Evolutionary conservation across 306 rosid genomes (phyloP).

Genomic region (Cucumis melo): DNA sequence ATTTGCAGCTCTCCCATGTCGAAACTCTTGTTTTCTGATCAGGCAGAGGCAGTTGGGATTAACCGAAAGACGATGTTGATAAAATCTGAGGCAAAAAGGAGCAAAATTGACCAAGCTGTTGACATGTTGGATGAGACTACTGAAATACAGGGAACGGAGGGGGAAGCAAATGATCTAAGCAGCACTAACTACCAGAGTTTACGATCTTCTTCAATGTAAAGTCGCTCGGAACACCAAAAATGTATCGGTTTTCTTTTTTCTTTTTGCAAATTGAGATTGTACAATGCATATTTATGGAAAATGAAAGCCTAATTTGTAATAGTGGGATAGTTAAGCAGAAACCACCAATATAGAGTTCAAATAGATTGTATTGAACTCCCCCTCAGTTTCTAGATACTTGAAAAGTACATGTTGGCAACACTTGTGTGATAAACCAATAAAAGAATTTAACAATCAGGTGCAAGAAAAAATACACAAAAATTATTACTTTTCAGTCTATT

Average conservation of each 20-base stretch:
- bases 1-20: constrained; percentile 58
- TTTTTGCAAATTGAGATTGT: background rate
- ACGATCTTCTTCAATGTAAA: constrained; percentile 20
- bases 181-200: constrained; percentile 15
- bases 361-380: constrained; percentile 43
- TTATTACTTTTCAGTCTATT: background rate
- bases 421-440: background rate
- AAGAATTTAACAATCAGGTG: background rate
- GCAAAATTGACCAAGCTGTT: background rate
- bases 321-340: background rate
- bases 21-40: constrained; percentile 51
- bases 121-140: constrained; percentile 1
- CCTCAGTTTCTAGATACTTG: constrained; percentile 10
- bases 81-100: constrained; percentile 13
- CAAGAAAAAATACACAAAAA: background rate
- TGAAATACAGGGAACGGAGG: constrained; percentile 15
- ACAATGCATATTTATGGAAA: background rate
- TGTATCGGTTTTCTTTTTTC: background rate
- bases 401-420: background rate
- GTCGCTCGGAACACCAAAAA: background rate
- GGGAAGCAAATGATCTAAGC: constrained; percentile 13
- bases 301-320: background rate
- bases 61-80: constrained; percentile 34
- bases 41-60: constrained; percentile 52
- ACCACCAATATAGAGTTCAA: constrained; percentile 7